Evolutionary conservation across 768 basidiomycete species (phyloP), one percentile per base, ranked within the genome.

Genomic region (Lactarius sanguifluus): DNA sequence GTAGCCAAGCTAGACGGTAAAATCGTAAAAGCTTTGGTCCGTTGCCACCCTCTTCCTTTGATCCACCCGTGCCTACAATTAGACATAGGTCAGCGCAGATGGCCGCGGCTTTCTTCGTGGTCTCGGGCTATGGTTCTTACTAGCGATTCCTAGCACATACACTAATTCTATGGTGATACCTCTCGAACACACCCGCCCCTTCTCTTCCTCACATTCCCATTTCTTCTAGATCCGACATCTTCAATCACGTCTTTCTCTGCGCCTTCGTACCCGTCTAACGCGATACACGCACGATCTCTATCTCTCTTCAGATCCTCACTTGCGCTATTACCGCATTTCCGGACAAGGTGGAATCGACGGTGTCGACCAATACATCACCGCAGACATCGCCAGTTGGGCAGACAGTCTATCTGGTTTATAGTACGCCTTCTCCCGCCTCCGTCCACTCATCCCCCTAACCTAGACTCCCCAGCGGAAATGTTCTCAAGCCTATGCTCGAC

Each of bases 211-310:
- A 45, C 59, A 0, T 6, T 36, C 16, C 43, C 2, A 63, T 36
- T 3, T 1, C 12, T 7, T 40, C 41, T 67, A 95, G 94, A 91
- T 97, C 66, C 88, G 90, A 6, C 90, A 94, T 74, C 81, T 98
- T 1, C 95, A 98, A 77, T 85, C 90, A 4, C 92, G 91, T 62
- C 83, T 98, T 2, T 86, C 94, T 0, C 82, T 96, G 3, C 83
- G 87, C 3, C 82, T 98, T 69, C 83, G 96, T 38, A 95, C 93
- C 0, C 87, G 92, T 13, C 80, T 98, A 30, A 95, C 94, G 0
- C 87, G 92, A 34, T 98, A 97, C 75, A 88, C 90, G 0, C 90
- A 96, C 73, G 95, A 96, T 74, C 82, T 98, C 15, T 98, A 98
- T 75, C 85, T 98, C 64, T 90, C 89, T 28, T 83, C 88, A 0